Evolutionary conservation across 2,329 filamentous ascomycete genomes (phyloP).

Genomic region (Zymoseptoria pseudotritici): DNA sequence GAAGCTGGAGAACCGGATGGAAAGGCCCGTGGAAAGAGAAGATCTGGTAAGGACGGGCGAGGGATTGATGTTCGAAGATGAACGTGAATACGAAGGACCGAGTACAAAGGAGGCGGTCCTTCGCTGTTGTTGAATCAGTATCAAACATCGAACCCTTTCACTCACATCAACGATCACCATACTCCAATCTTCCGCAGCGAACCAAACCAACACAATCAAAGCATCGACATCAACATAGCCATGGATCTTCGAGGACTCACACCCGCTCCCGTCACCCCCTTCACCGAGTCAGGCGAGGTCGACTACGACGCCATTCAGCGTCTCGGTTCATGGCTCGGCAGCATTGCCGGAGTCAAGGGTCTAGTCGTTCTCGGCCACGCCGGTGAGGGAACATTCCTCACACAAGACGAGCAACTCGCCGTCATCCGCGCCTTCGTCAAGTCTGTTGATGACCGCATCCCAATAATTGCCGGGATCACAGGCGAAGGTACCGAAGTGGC

Average conservation of each 20-base stretch:
- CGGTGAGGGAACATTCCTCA: conserved; percentile 49
- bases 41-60: background rate
- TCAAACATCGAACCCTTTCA: background rate
- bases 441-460: conserved; percentile 44
- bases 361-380: conserved; percentile 50
- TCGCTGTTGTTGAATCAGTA: background rate
- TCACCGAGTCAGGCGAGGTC: conserved; percentile 42
- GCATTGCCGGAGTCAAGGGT: conserved; percentile 45
- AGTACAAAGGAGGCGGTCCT: background rate
- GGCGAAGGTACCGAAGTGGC: conserved; percentile 48
- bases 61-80: background rate
- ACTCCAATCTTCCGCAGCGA: background rate
- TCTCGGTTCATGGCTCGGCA: conserved; percentile 47
- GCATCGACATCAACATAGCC: conserved; percentile 8
- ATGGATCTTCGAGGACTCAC: conserved; percentile 45
- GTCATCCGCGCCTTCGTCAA: conserved; percentile 49
- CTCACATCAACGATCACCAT: background rate
- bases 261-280: conserved; percentile 47
- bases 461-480: conserved; percentile 48
- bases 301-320: conserved; percentile 48
- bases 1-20: background rate
- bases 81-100: background rate
- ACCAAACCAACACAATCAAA: background rate
- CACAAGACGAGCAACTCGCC: conserved; percentile 41
- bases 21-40: background rate